Evolutionary conservation across 192 early-diverging fungal species (phyloP).

Genomic region (Chytriomyces confervae): DNA sequence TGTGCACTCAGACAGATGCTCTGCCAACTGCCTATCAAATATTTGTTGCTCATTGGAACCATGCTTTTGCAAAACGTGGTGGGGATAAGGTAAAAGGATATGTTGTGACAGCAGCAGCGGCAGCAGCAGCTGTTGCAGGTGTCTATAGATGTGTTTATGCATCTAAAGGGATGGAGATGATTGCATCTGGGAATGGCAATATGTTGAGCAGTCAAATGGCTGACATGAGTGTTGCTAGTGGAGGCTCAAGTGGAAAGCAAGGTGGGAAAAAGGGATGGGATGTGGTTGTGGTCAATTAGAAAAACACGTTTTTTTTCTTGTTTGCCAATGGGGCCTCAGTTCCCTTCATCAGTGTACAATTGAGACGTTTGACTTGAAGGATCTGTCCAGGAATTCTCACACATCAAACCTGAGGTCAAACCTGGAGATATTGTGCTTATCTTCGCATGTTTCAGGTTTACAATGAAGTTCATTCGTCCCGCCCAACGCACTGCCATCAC

Average conservation of each 20-base stretch:
- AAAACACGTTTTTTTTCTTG: too few relatives aligned
- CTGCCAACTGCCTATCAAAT: neutral
- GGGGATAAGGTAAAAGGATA: neutral
- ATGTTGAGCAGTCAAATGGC: too few relatives aligned
- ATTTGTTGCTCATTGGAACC: neutral
- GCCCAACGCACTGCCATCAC: too few relatives aligned
- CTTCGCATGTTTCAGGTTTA: too few relatives aligned
- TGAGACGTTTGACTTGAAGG: too few relatives aligned
- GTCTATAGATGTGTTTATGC: constrained; percentile 21
- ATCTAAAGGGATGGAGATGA: neutral
- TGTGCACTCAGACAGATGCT: neutral
- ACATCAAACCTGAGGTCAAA: too few relatives aligned
- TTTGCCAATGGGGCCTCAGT: too few relatives aligned
- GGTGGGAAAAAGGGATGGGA: constrained; percentile 10
- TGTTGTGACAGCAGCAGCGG: neutral
- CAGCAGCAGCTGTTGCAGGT: neutral
- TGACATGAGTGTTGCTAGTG: neutral
- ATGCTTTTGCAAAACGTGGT: constrained; percentile 11
- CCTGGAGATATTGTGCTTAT: too few relatives aligned
- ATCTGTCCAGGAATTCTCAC: too few relatives aligned
- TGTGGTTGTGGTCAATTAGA: neutral
- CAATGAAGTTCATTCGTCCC: too few relatives aligned
- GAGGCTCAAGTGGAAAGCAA: neutral
- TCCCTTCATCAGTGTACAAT: too few relatives aligned
- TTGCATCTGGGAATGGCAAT: neutral